A percentile compares a stretch with the other conserved stretches of the same genome.
Evolutionary conservation across 2,329 filamentous ascomycete genomes (phyloP).

Genomic region (Aspergillus pseudonomiae): DNA sequence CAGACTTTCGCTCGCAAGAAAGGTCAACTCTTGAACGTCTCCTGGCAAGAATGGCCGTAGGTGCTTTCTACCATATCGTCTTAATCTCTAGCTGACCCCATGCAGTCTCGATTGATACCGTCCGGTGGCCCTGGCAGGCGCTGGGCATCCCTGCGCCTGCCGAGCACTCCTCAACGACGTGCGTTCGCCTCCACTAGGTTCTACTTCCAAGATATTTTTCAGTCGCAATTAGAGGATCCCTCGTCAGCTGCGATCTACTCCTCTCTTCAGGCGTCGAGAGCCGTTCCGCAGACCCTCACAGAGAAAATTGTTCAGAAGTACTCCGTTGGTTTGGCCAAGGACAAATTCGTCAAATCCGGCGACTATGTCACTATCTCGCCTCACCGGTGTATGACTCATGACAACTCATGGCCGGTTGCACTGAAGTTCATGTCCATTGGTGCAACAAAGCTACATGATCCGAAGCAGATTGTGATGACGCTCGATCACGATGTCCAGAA

Average conservation of each 20-base stretch:
- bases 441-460: constrained; percentile 71
- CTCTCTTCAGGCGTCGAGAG: constrained; percentile 63
- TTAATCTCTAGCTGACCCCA: constrained; percentile 1
- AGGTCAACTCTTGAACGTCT: constrained; percentile 9
- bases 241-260: constrained; percentile 72
- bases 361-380: constrained; percentile 82
- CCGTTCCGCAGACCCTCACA: constrained; percentile 73
- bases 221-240: constrained; percentile 63
- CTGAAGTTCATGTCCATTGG: constrained; percentile 83
- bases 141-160: constrained; percentile 27
- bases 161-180: constrained; percentile 29
- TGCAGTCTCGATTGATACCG: constrained; percentile 25
- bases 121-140: constrained; percentile 24
- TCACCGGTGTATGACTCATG: constrained; percentile 80
- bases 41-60: constrained; percentile 19
- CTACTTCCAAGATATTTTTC: constrained; percentile 59
- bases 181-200: constrained; percentile 34
- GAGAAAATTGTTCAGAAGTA: constrained; percentile 91
- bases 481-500: constrained; percentile 91
- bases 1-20: constrained; percentile 11
- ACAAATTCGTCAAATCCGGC: constrained; percentile 74
- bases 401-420: constrained; percentile 77
- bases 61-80: constrained; percentile 1
- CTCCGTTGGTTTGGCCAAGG: constrained; percentile 72
- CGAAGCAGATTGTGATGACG: constrained; percentile 76